Conservation (phyloP, 257 asterid species). For the Nicotiana knightiana region DNA sequence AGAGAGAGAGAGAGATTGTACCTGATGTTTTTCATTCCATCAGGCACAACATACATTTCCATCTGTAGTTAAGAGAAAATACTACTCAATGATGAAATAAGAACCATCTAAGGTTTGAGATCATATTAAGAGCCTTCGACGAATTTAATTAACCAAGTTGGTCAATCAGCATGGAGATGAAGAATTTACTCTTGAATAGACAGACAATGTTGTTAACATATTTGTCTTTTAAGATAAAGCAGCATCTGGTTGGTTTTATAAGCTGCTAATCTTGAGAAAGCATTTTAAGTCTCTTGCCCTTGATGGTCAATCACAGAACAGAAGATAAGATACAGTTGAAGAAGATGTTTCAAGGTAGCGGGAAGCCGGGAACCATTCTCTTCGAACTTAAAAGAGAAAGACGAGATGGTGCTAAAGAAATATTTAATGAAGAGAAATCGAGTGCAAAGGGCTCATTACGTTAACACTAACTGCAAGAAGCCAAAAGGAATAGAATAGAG, state of each 20-base stretch:
- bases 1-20: slow-evolving; percentile 11
- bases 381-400: too few relatives aligned
- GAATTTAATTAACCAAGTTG: background rate
- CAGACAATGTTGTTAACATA: background rate
- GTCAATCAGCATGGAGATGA: background rate
- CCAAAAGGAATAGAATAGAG: too few relatives aligned
- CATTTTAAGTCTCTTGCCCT: background rate
- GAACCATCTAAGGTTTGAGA: background rate
- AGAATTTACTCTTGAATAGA: background rate
- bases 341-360: too few relatives aligned
- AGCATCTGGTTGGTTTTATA: background rate
- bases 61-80: too few relatives aligned
- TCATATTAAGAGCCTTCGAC: background rate
- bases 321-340: background rate
- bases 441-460: too few relatives aligned
- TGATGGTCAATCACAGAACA: background rate
- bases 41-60: slow-evolving; percentile 17
- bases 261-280: background rate
- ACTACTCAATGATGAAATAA: background rate
- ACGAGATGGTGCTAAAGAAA: too few relatives aligned
- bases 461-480: too few relatives aligned
- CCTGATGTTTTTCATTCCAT: slow-evolving; percentile 99
- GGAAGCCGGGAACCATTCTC: too few relatives aligned
- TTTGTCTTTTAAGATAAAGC: background rate
- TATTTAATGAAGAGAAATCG: too few relatives aligned